Base-by-base conservation (phyloP, 805 yeast species). In the Komagataella phaffii region DNA sequence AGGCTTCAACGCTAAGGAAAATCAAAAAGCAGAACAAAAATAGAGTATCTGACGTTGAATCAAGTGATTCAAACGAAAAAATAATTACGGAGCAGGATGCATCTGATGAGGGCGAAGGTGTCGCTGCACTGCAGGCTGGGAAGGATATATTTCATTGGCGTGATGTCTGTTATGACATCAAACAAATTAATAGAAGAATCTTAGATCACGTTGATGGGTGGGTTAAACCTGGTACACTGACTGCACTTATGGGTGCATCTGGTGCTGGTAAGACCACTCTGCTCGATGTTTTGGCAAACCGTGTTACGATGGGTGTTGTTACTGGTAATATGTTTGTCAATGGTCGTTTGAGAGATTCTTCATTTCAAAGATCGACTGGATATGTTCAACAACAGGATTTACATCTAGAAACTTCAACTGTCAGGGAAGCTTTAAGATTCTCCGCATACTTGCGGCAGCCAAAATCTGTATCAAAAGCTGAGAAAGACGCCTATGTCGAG, bases 171-270 rank as follows among this genome's bases (percentile, higher is more conserved):
- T 85, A 84, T 62, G 84, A 81, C 55, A 80, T 85, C 53, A 80
- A 82, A 60, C 65, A 65, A 45, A 86, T 77, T 55, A 72, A 78
- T 24, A 72, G 88, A 60, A 72, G 81, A 54, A 76, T 85, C 55
- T 67, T 85, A 61, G 71, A 73, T 54, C 74, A 77, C 54, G 86
- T 85, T 52, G 87, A 83, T 61, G 93, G 91, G 49, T 85, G 87
- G 85, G 89, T 85, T 46, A 82, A 83, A 61, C 90, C 90, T 7
- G 90, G 90, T 56, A 83, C 88, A 48, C 68, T 85, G 61, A 85
- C 91, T 50, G 93, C 93, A 10, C 62, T 78, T 24, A 76, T 78
- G 81, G 83, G 83, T 57, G 81, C 77, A 49, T 76, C 82, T n/a
- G 82, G 83, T 61, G 81, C 81, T 24, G 82, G 83, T 60, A 78